These are phyloP conservation scores for Aspergillus neotritici DNA, from an alignment of 2,329 filamentous ascomycete genomes.

Conservation along the genomic window DNA sequence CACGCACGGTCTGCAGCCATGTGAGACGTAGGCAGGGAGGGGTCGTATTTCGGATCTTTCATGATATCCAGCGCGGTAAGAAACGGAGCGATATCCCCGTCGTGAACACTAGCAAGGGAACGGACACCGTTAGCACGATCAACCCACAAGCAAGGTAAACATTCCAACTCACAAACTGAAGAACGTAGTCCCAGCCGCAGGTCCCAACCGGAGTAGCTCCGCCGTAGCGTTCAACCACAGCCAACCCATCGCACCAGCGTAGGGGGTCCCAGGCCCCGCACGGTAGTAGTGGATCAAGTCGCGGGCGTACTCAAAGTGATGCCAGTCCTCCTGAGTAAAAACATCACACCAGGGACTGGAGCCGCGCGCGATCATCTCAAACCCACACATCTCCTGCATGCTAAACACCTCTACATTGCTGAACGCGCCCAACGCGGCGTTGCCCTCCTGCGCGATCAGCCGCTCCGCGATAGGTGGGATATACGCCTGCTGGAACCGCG, in stretches of 20 bases:
- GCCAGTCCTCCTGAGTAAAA: slow-evolving; percentile 51
- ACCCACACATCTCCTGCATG: slow-evolving; percentile 60
- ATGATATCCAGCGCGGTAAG: slow-evolving; percentile 50
- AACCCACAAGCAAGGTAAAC: neutral
- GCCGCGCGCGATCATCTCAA: slow-evolving; percentile 51
- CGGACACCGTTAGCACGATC: neutral
- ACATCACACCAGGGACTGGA: slow-evolving; percentile 53
- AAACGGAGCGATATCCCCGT: slow-evolving; percentile 54
- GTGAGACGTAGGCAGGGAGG: slow-evolving; percentile 43
- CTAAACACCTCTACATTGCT: slow-evolving; percentile 48
- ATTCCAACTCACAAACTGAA: slow-evolving; percentile 53
- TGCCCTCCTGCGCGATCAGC: slow-evolving; percentile 26
- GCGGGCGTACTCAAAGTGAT: slow-evolving; percentile 53
- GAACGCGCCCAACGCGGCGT: slow-evolving; percentile 37
- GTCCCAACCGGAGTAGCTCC: slow-evolving; percentile 43
- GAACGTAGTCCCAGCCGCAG: slow-evolving; percentile 45
- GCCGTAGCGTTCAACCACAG: slow-evolving; percentile 55
- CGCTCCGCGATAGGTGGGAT: slow-evolving; percentile 43
- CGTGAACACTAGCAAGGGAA: slow-evolving; percentile 44
- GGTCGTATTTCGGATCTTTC: slow-evolving; percentile 32
- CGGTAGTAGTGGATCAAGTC: slow-evolving; percentile 56
- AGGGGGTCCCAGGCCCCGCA: slow-evolving; percentile 52
- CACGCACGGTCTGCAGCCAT: slow-evolving; percentile 44
- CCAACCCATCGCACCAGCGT: slow-evolving; percentile 51
- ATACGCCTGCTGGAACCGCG: slow-evolving; percentile 45